phyloP scores from a whole-genome alignment of 441 rosid species.

The Corymbia calophylla region DNA sequence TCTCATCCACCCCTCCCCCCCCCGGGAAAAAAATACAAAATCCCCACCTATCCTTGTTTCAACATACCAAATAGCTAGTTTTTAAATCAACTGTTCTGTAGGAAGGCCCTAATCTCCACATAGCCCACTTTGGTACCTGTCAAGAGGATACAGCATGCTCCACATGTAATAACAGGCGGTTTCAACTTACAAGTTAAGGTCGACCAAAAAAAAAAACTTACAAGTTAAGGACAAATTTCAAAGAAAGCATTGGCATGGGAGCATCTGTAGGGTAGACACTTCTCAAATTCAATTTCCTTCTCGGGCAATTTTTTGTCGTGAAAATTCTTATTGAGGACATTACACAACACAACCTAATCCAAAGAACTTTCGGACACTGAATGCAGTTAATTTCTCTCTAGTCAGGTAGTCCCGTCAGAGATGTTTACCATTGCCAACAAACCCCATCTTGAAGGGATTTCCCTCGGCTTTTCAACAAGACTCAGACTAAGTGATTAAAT shows the following conservation, averaged over 20 bases:
- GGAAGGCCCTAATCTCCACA: not conserved
- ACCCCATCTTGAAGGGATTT: not conserved
- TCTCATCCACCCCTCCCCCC: not conserved
- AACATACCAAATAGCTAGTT: not conserved
- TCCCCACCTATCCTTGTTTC: not conserved
- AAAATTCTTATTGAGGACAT: not conserved
- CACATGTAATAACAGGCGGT: not conserved
- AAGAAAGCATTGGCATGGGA: not conserved
- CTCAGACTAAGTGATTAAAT: not conserved
- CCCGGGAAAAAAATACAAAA: not conserved
- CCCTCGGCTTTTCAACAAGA: not conserved
- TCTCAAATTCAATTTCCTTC: not conserved
- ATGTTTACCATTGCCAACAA: not conserved
- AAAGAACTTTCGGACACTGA: not conserved
- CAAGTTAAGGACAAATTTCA: not conserved
- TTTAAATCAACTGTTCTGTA: not conserved
- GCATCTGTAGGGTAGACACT: not conserved
- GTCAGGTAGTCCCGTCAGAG: not conserved
- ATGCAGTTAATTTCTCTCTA: not conserved
- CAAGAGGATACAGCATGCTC: not conserved
- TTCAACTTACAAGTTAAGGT: not conserved
- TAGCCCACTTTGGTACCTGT: too few species aligned
- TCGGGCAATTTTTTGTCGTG: not conserved
- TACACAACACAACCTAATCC: not conserved
- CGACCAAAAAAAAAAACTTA: not conserved